Evolutionary conservation across 1,139 yeast genomes (phyloP), one percentile per base, ranked within the genome.

Genomic region (Suhomyces ambrosiae): DNA sequence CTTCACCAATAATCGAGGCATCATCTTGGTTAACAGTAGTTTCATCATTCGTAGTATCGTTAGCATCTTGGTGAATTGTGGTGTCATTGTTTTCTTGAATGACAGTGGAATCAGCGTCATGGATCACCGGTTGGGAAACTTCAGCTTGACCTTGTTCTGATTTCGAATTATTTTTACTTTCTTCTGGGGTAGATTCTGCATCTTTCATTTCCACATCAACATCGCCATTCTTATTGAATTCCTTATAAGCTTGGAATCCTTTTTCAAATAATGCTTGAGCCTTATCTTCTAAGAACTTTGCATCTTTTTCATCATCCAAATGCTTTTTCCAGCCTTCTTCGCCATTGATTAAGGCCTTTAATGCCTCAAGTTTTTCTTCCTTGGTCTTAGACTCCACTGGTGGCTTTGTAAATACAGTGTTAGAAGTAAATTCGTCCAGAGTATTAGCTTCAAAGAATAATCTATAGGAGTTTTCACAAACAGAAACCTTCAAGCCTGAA

Each of bases 391-490:
- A 12, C 5, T 58, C 64, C 7, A 61, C 73, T 9, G 53, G 48
- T 23, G 54, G 65, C 39, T 60, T 63, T 25, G 54, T 61, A 45
- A 62, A 79, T 3, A 76, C 67, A 1, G 79, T 59, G 43, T 71
- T 73, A 30, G 88, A 68, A 2, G 88, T 76, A 54, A 86, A 89
- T 48, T 83, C 84, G 62, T 92, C 98, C 48, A 78, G 80, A 0
- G 96, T 79, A n/a, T 78, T 83, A 3, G 84, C 75, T 55, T 87
- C 95, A 56, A 90, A 88, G 54, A 86, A 82, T 51, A 92, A 66
- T 46, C 86, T 74, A 60, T 88, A 94, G 3, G 90, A 81, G 49
- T 84, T 85, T 53, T 82, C 80, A 53, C 92, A 81, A 23, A 92
- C 78, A 32, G 88, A 82, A 12, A 94, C 92, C 55, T 82, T 81